phyloP scores from a whole-genome alignment of 129 eudicot genomes.

The Chrysanthemum lavandulifolium region DNA sequence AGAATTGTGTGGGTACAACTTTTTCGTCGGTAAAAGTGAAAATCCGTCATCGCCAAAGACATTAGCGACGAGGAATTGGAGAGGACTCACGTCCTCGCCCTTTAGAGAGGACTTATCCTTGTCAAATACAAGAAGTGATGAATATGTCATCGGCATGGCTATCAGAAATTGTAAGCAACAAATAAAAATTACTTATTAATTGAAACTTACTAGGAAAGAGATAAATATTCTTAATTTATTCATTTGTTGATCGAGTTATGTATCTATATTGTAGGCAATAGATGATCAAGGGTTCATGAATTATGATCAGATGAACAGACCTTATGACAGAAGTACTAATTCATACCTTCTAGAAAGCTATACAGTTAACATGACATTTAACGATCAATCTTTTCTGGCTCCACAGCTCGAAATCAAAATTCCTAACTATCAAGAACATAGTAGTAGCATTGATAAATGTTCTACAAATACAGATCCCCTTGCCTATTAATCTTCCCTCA shows the following conservation, averaged over 20 bases:
- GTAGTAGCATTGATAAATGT: neutral
- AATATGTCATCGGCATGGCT: conserved; percentile 27
- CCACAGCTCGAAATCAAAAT: neutral
- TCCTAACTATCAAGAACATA: conserved; percentile 5
- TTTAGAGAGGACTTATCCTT: too few relatives aligned
- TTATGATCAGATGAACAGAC: conserved; percentile 18
- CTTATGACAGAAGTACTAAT: conserved; percentile 8
- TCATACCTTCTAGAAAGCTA: conserved; percentile 17
- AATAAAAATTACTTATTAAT: neutral
- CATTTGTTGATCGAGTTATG: neutral
- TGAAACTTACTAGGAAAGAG: neutral
- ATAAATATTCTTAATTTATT: neutral
- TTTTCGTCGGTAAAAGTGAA: too few relatives aligned
- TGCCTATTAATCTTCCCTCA: conserved; percentile 11
- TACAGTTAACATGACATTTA: conserved; percentile 13
- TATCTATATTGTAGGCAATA: conserved; percentile 17
- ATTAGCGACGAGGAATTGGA: too few relatives aligned
- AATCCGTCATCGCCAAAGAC: too few relatives aligned
- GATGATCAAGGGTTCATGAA: conserved; percentile 20
- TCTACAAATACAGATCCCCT: conserved; percentile 10
- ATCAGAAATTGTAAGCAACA: conserved; percentile 28
- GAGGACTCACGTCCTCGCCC: too few relatives aligned
- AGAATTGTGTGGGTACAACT: too few relatives aligned
- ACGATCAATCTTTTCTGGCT: conserved; percentile 22
- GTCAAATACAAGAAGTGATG: neutral